Percentiles rank a stretch among this genome's conserved stretches.
These are phyloP conservation scores for Sugiyamaella boreocaroliniensis DNA, from an alignment of 805 yeast genomes.

Conservation along the genomic window DNA sequence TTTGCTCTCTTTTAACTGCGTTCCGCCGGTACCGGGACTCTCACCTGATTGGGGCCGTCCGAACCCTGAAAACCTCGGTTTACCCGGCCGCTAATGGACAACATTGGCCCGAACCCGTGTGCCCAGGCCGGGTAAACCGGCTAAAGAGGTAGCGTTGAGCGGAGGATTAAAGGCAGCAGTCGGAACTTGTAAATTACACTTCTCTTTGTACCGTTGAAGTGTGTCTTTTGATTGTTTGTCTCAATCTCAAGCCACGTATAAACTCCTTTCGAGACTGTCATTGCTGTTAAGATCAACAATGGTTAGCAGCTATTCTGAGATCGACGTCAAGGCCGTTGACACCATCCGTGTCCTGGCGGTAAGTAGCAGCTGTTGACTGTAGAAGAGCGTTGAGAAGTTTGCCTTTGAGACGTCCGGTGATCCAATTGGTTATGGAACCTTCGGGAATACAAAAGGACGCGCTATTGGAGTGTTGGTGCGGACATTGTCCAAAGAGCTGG, in stretches of 20 bases:
- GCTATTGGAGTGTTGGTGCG: too few species aligned
- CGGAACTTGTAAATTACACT: background rate
- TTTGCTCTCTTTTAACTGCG: too few species aligned
- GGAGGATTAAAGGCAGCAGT: background rate
- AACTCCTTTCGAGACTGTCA: background rate
- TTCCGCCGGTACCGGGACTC: too few species aligned
- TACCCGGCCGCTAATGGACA: background rate
- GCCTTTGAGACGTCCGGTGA: too few species aligned
- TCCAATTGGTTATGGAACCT: too few species aligned
- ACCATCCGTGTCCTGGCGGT: constrained; percentile 84
- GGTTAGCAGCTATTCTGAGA: constrained; percentile 36
- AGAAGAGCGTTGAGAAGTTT: too few species aligned
- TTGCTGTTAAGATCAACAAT: background rate
- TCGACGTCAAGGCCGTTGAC: constrained; percentile 71
- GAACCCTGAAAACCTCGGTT: background rate
- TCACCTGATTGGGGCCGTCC: too few species aligned
- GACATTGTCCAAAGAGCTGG: too few species aligned
- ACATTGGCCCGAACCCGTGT: background rate
- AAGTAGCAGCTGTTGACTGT: constrained; percentile 16
- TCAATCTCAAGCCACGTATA: background rate
- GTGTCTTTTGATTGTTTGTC: background rate
- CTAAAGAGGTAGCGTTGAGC: background rate
- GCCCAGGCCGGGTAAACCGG: background rate
- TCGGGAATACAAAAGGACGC: too few species aligned
- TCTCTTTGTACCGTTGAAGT: background rate